Evolutionary conservation across 768 basidiomycete species (phyloP), one percentile per base, ranked within the genome.

Genomic region (Leucosporidium creatinivorum): DNA sequence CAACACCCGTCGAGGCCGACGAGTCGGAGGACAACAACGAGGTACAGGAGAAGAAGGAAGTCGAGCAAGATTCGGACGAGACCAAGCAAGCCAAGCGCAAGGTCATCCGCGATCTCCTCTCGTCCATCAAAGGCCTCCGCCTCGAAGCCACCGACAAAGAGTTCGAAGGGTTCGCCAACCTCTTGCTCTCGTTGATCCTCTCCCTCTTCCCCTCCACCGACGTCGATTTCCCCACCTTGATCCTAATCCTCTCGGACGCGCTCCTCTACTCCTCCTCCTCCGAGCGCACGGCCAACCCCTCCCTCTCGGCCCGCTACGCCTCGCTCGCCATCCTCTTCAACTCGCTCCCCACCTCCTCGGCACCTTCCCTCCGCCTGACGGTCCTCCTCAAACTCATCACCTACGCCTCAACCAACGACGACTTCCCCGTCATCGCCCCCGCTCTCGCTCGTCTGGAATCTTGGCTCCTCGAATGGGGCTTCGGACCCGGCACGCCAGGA

Each of bases 301-400:
- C 30, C 48, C 51, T 49, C 49, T 19, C 25, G 49, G 26, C 33
- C 50, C 48, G 44, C 48, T 25, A 55, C 65, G 26, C 68, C 8
- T 48, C 67, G 30, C 62, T 72, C 65, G 44, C 62, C 17, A 72
- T 65, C 64, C 55, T 72, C 57, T 69, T 72, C 71, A 72, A 72
- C 71, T 52, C 71, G 9, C 68, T 72, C 51, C 68, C 69, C 15
- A 50, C 55, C 39, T 7, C 44, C 25, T 17, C 44, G 25, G 4
- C 58, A 15, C 26, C 58, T 18, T 47, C 58, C 26, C 59, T 58
- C 30, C 67, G 62, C 28, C 63, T 67, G 31, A 21, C 65, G 31
- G 55, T 65, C 47, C 59, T 72, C 50, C 33, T 57, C 62, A 61
- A 58, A 33, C 71, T 72, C 59, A 56, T 72, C 66, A n/a, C 51